Evolutionary conservation across 306 rosid genomes (phyloP), one percentile per base, ranked within the genome.

Genomic region (Cucumis hystrix): DNA sequence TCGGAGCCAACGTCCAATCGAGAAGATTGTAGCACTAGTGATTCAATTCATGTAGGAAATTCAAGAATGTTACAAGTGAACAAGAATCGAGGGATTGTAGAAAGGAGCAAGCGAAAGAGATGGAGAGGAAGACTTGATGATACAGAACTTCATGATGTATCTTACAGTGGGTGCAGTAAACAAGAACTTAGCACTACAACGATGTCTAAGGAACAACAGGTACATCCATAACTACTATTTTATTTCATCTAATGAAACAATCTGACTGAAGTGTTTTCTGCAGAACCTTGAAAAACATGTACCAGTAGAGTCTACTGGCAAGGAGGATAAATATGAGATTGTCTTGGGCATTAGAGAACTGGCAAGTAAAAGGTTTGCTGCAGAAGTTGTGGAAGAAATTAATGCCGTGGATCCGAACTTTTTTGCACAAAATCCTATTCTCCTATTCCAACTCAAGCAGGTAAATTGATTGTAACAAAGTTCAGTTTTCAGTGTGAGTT

Each of bases 21-120:
- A 49, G 98, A 89, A 80, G 98, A 92, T 79, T 96, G 99, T 84
- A 96, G 97, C 90, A 96, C 98, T 82, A 96, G 99, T 73, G 93
- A 97, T 41, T 86, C 90, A 14, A 89, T 80, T 75, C 96, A 82
- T 72, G 82, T 70, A 57, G 93, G 88, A 75, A 89, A 88, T 81
- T 78, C 83, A 35, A 88, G 84, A 82, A 81, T 76, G 72, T 79
- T 83, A 82, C 96, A 84, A 77, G 87, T 82, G 82, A 83, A 85
- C 78, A 94, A 89, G 82, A 77, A 82, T 75, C 79, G 75, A 68
- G 88, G 84, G 78, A 87, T 81, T 80, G 91, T 91, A 69, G 98
- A 92, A 85, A 83, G 99, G 83, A 86, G 91, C 71, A 96, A 91
- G 79, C 96, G 98, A 61, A 96, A 96, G 86, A 86, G 99, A 21